Base-by-base conservation (phyloP, 495 filamentous ascomycete genomes). In the Collariella sp. region DNA sequence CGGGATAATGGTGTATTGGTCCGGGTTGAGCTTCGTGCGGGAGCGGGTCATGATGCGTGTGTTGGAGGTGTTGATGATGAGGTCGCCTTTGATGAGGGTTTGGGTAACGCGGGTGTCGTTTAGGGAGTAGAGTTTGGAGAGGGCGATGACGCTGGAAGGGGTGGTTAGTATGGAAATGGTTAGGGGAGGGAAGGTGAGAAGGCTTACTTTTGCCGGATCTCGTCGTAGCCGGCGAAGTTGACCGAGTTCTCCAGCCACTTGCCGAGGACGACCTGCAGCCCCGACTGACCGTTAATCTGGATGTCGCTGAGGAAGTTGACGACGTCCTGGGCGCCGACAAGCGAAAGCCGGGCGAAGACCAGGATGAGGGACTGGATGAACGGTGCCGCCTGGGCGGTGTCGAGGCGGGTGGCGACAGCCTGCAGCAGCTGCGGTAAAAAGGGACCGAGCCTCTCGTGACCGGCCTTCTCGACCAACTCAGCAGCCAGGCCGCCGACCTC, bases 181-280 rank as follows among this genome's bases (percentile, higher is more conserved):
- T 29, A 29, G 20, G 12, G 18, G 29, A 24, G 2, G 15, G 33
- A 23, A 9, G 2, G 40, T 34, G 5, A 18, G 34, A 45, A n/a
- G 9, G 15, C 80, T 67, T 70, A 89, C 85, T 97, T 98, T 66
- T 96, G 89, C 60, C 90, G 77, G 62, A 96, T 97, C 67, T 95
- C 91, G 61, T 96, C 90, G 61, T 96, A 98, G 18, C 93, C 93
- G 7, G 88, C 88, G 69, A 98, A 97, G 66, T 85, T 95, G 70
- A 93, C 80, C 3, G 90, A 96, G 68, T 96, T 93, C 69, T 96
- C 91, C 0, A 97, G 77, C 93, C 93, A 98, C 69, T 96, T 96
- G 70, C 82, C 76, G 56, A 98, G 70, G 13, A 98, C 93, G 2
- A 96, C 83, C 48, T 88, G 80, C 7, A 98, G 74, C 12, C 93